These are phyloP conservation scores for Saprolegnia parasitica DNA, from an alignment of 352 stramenopile genomes.

Conservation along the genomic window DNA sequence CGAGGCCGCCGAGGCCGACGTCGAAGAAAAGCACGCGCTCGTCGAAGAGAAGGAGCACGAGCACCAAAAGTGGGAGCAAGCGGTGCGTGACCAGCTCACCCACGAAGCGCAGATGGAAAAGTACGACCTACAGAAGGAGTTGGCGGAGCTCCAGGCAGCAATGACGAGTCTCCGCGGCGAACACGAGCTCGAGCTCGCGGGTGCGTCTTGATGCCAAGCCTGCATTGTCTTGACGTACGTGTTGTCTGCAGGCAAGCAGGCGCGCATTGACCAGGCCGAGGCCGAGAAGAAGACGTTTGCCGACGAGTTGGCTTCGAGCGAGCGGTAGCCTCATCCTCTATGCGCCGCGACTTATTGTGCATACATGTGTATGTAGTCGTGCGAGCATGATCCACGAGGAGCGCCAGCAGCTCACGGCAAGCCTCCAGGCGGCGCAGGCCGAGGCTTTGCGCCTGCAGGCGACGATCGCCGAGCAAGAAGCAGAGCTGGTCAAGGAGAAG, in stretches of 20 bases:
- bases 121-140: conserved; percentile 1
- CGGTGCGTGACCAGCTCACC: conserved; percentile 8
- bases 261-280: conserved; percentile 16
- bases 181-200: conserved; percentile 16
- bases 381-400: conserved; percentile 9
- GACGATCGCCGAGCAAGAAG: background rate
- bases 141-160: conserved; percentile 1
- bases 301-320: background rate
- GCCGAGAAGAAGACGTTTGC: conserved; percentile 18
- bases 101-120: conserved; percentile 4
- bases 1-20: background rate
- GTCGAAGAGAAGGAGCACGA: background rate
- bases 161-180: conserved; percentile 14
- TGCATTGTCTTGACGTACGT: background rate
- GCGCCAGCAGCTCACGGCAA: background rate
- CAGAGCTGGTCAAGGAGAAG: conserved; percentile 19
- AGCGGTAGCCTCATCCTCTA: background rate
- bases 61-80: conserved; percentile 5
- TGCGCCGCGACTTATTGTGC: background rate
- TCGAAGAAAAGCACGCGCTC: conserved; percentile 3
- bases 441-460: background rate
- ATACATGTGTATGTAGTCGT: background rate
- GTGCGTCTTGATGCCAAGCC: conserved; percentile 5
- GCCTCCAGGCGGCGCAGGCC: conserved; percentile 22
- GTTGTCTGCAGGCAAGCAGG: conserved; percentile 19